These are phyloP conservation scores for Phytophthora lateralis DNA, from an alignment of 352 stramenopile genomes.

Conservation along the genomic window DNA sequence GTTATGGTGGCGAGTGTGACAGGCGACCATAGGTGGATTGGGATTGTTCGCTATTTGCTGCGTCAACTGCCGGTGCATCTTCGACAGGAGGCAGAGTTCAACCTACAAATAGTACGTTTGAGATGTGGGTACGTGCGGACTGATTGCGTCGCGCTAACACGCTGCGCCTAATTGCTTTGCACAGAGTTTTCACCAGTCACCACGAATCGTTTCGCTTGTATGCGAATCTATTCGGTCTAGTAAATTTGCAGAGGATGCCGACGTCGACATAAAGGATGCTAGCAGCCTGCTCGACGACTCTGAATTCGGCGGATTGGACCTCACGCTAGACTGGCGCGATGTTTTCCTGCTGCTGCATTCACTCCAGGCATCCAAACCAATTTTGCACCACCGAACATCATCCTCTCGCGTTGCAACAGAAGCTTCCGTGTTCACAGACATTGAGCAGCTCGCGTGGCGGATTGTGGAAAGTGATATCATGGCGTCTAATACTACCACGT, in stretches of 20 bases:
- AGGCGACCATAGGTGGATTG: conserved; percentile 53
- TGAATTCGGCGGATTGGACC: conserved; percentile 6
- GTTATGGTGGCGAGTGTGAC: conserved; percentile 56
- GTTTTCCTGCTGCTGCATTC: conserved; percentile 73
- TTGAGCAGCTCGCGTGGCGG: conserved; percentile 49
- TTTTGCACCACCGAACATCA: conserved; percentile 72
- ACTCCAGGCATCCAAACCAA: conserved; percentile 77
- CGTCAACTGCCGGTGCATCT: conserved; percentile 56
- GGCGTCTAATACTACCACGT: conserved; percentile 13
- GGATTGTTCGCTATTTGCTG: conserved; percentile 54
- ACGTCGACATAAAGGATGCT: conserved; percentile 6
- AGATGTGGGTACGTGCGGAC: background rate
- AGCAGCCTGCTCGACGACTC: conserved; percentile 13
- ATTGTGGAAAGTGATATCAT: conserved; percentile 35
- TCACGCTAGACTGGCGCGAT: conserved; percentile 57
- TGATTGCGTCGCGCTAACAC: conserved; percentile 3
- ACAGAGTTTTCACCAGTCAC: conserved; percentile 67
- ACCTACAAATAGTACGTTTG: conserved; percentile 69
- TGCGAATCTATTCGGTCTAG: conserved; percentile 51
- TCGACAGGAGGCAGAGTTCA: conserved; percentile 77
- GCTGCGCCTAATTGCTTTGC: conserved; percentile 1
- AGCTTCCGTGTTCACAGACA: conserved; percentile 48
- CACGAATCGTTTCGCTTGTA: conserved; percentile 49
- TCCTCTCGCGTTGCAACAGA: conserved; percentile 60
- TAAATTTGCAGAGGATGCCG: conserved; percentile 9